These are phyloP conservation scores for Pilaira anomala DNA, from an alignment of 192 early-diverging fungal genomes.

Conservation along the genomic window DNA sequence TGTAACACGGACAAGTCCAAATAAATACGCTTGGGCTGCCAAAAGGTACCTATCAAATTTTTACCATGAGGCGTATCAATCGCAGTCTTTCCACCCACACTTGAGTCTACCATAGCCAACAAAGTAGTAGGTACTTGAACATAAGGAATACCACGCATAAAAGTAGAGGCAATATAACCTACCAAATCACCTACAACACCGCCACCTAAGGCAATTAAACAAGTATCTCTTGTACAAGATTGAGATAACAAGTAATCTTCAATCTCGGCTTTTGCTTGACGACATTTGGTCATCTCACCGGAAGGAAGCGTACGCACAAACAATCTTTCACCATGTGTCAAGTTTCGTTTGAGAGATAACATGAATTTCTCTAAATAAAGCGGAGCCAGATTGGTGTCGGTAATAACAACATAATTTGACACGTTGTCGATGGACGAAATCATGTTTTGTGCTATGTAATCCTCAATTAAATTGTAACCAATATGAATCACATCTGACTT, in stretches of 20 bases:
- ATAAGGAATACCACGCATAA: slow-evolving; percentile 93
- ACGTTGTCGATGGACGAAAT: too few species aligned
- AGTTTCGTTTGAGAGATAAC: slow-evolving; percentile 43
- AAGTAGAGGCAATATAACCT: slow-evolving; percentile 93
- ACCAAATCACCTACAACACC: slow-evolving; percentile 94
- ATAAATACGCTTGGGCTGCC: slow-evolving; percentile 89
- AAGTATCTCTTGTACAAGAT: slow-evolving; percentile 86
- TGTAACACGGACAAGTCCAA: slow-evolving; percentile 81
- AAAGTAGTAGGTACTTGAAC: slow-evolving; percentile 94
- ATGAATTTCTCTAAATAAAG: slow-evolving; percentile 66
- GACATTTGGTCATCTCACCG: slow-evolving; percentile 84
- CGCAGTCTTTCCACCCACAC: slow-evolving; percentile 95
- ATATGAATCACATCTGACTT: slow-evolving; percentile 73
- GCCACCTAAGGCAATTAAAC: slow-evolving; percentile 88
- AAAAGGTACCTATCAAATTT: slow-evolving; percentile 96
- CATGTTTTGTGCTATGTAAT: slow-evolving; percentile 21
- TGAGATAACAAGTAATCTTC: slow-evolving; percentile 86
- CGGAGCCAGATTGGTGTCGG: slow-evolving; percentile 79
- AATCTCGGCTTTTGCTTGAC: slow-evolving; percentile 76
- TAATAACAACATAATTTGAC: slow-evolving; percentile 83
- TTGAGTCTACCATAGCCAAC: slow-evolving; percentile 95
- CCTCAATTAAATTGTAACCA: slow-evolving; percentile 74
- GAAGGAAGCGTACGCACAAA: slow-evolving; percentile 76
- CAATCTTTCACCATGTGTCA: slow-evolving; percentile 47
- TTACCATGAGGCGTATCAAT: slow-evolving; percentile 92